Conservation (phyloP, 108 stramenopile species). For the Licmophora abbreviata region DNA sequence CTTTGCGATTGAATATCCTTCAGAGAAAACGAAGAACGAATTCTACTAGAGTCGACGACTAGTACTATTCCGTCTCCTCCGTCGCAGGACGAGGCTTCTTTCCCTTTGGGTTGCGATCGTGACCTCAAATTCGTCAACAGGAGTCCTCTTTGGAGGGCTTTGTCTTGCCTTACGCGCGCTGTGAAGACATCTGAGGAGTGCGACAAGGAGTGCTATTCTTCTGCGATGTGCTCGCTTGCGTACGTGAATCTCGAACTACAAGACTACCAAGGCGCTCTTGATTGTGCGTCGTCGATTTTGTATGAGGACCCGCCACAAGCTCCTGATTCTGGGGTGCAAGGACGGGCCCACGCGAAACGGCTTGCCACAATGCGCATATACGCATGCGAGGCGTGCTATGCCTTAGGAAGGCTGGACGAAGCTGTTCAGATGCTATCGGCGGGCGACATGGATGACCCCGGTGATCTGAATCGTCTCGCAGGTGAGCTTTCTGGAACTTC, state of each 20-base stretch:
- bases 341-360: conserved; percentile 8
- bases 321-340: conserved; percentile 1
- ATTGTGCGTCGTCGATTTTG: conserved; percentile 30
- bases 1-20: too few species aligned
- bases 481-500: conserved; percentile 23
- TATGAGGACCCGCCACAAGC: background rate
- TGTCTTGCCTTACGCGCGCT: conserved; percentile 17
- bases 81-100: too few species aligned
- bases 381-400: conserved; percentile 49
- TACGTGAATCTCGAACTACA: conserved; percentile 46
- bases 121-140: conserved; percentile 7
- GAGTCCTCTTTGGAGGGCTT: conserved; percentile 17
- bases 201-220: conserved; percentile 10
- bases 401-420: conserved; percentile 26
- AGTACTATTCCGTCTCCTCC: too few species aligned
- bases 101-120: too few species aligned
- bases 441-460: conserved; percentile 39
- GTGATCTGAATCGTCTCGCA: conserved; percentile 33
- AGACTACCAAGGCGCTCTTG: conserved; percentile 31
- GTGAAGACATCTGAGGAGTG: conserved; percentile 12
- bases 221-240: conserved; percentile 33
- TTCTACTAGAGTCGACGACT: too few species aligned
- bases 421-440: conserved; percentile 39
- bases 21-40: too few species aligned
- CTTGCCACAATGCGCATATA: conserved; percentile 56